Evolutionary conservation across 140 eudicot species (phyloP).

Genomic region (Oenanthe javanica): DNA sequence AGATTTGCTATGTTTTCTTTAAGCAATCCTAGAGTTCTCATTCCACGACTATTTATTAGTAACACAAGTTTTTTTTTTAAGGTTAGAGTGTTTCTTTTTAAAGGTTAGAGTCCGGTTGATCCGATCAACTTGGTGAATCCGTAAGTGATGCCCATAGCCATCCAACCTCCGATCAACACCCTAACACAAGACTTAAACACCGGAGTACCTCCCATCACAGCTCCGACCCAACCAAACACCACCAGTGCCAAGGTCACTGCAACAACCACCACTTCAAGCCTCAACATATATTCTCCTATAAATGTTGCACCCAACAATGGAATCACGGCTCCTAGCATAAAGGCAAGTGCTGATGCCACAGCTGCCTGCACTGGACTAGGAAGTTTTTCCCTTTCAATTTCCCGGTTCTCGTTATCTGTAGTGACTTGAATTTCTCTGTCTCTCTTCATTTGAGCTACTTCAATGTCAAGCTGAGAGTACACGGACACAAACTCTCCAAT

Average conservation of each 20-base stretch:
- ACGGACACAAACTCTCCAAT: slow-evolving; percentile 52
- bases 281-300: slow-evolving; percentile 17
- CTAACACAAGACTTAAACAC: slow-evolving; percentile 34
- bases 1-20: not conserved
- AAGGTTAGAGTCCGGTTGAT: slow-evolving; percentile 19
- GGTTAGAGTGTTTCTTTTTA: not conserved
- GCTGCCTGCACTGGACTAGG: slow-evolving; percentile 27
- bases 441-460: slow-evolving; percentile 44
- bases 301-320: slow-evolving; percentile 25
- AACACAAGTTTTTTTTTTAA: not conserved
- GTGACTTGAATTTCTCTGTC: not conserved
- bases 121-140: slow-evolving; percentile 39
- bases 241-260: slow-evolving; percentile 26
- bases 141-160: slow-evolving; percentile 42
- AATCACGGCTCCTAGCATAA: slow-evolving; percentile 22
- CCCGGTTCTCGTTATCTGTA: not conserved
- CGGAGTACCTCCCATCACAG: slow-evolving; percentile 29
- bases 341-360: slow-evolving; percentile 30
- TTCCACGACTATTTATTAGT: not conserved
- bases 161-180: slow-evolving; percentile 45
- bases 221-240: slow-evolving; percentile 36
- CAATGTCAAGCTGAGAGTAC: slow-evolving; percentile 39
- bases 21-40: not conserved
- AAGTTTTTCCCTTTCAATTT: slow-evolving; percentile 1
- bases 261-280: slow-evolving; percentile 24